A percentile compares a stretch with the other conserved stretches of the same genome.
Evolutionary conservation across 1,284 basidiomycete genomes (phyloP).

Genomic region (Sanghuangporus sanghuang): DNA sequence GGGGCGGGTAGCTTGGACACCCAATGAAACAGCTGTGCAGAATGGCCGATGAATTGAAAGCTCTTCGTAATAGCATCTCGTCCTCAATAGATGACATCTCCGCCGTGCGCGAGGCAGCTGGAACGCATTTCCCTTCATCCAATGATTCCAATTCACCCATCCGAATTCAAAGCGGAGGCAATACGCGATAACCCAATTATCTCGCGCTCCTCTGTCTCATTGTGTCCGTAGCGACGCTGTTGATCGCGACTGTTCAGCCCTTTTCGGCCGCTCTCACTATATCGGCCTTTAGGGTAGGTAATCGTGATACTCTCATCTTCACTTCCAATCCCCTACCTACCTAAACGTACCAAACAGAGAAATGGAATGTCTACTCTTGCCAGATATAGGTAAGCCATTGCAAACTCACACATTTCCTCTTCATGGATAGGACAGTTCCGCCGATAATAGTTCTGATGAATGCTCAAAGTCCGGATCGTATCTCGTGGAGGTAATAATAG

Average conservation of each 20-base stretch:
- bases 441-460: conserved; percentile 25
- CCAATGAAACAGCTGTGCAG: neutral
- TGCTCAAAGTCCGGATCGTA: conserved; percentile 28
- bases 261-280: neutral
- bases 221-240: conserved; percentile 2
- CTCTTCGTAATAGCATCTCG: conserved; percentile 7
- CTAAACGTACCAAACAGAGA: conserved; percentile 15
- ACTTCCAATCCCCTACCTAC: neutral
- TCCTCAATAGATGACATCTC: conserved; percentile 6
- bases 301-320: too few species aligned
- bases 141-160: neutral
- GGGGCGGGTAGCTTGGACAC: too few species aligned
- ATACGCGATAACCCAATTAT: conserved; percentile 5
- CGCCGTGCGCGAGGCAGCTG: neutral
- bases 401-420: neutral
- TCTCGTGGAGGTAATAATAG: conserved; percentile 30
- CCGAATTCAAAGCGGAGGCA: conserved; percentile 2
- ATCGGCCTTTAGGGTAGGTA: conserved; percentile 3
- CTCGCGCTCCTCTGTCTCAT: neutral
- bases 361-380: conserved; percentile 17
- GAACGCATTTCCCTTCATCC: conserved; percentile 2
- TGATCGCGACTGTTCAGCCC: conserved; percentile 9
- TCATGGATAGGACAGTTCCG: neutral
- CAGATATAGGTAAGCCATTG: conserved; percentile 3
- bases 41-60: neutral